These are phyloP conservation scores for Alternaria angustiovoidea DNA, from an alignment of 2,329 filamentous ascomycete species.

Conservation along the genomic window DNA sequence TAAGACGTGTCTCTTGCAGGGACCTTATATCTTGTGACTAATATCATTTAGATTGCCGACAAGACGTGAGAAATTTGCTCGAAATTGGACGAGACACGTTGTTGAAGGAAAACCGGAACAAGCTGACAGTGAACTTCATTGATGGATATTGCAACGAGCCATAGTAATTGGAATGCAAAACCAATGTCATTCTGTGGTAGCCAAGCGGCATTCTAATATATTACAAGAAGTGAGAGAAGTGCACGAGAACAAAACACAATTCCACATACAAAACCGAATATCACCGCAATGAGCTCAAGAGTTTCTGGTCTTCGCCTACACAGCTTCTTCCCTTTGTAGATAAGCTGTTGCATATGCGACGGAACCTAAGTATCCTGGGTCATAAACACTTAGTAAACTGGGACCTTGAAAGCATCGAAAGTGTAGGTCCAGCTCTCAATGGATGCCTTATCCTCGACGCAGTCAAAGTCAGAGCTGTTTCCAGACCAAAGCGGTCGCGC, in stretches of 20 bases:
- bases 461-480: constrained; percentile 48
- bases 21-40: neutral
- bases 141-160: constrained; percentile 44
- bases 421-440: constrained; percentile 53
- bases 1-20: neutral
- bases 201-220: neutral
- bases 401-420: constrained; percentile 52
- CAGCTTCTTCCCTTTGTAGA: too few relatives aligned
- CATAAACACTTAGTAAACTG: constrained; percentile 19
- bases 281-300: neutral
- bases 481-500: constrained; percentile 51
- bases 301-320: neutral
- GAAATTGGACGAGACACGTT: constrained; percentile 34
- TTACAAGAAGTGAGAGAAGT: neutral
- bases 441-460: constrained; percentile 51
- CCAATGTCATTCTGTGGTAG: neutral
- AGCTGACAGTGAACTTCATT: constrained; percentile 40
- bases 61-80: constrained; percentile 36
- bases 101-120: constrained; percentile 39
- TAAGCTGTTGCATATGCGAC: neutral
- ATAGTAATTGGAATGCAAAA: neutral
- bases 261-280: neutral
- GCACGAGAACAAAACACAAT: neutral
- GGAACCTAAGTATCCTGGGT: neutral
- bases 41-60: constrained; percentile 34